phyloP scores from a whole-genome alignment of 768 basidiomycete species.

The Tricholoma bakamatsutake region DNA sequence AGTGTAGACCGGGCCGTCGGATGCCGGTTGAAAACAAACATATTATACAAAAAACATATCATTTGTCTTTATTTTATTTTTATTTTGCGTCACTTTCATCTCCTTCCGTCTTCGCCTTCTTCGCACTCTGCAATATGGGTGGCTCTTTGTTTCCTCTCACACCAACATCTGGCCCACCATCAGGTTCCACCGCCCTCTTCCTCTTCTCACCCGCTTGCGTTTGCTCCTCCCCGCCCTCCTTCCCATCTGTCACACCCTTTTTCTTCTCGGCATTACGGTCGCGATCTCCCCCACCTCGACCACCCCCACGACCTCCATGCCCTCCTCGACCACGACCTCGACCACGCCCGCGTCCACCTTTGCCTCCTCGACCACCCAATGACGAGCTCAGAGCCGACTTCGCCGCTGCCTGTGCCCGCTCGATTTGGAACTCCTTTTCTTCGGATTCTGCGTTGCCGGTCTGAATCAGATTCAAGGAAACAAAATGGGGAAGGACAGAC shows the following conservation, averaged over 20 bases:
- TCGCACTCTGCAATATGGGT: slow-evolving; percentile 35
- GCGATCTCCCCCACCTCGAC: slow-evolving; percentile 37
- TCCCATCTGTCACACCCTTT: slow-evolving; percentile 22
- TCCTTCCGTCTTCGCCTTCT: slow-evolving; percentile 40
- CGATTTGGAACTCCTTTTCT: slow-evolving; percentile 67
- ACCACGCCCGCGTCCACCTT: slow-evolving; percentile 36
- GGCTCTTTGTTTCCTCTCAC: slow-evolving; percentile 60
- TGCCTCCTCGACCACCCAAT: slow-evolving; percentile 22
- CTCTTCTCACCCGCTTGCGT: slow-evolving; percentile 59
- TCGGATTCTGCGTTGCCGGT: slow-evolving; percentile 49
- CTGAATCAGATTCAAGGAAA: not conserved
- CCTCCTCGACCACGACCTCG: slow-evolving; percentile 42
- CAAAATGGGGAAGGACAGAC: slow-evolving; percentile 29
- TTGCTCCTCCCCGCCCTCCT: slow-evolving; percentile 35
- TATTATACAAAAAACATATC: not conserved
- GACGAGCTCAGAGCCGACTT: slow-evolving; percentile 34
- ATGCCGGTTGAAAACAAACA: not conserved
- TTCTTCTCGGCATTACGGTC: slow-evolving; percentile 27
- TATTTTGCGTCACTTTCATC: slow-evolving; percentile 8
- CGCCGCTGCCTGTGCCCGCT: slow-evolving; percentile 68
- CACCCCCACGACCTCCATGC: slow-evolving; percentile 30
- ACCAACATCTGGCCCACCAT: slow-evolving; percentile 68
- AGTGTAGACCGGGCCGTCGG: too few relatives aligned
- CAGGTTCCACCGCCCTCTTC: slow-evolving; percentile 72
- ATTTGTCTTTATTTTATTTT: not conserved